Evolutionary conservation across 2,329 filamentous ascomycete species (phyloP), one percentile per base, ranked within the genome.

Genomic region (Diaporthe vexans): DNA sequence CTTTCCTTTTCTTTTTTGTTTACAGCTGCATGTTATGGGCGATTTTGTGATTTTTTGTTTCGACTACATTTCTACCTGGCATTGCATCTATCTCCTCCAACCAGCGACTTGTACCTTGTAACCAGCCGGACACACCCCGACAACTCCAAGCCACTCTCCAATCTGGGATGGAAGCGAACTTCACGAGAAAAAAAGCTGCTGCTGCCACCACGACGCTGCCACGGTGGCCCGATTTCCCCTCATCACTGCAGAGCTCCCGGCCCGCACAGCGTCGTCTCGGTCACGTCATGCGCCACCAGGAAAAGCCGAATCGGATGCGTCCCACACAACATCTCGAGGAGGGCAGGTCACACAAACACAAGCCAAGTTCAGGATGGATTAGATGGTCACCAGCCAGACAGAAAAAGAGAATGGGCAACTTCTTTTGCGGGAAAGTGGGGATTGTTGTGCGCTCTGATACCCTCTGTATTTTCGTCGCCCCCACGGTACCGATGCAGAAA

Each of bases 1-100:
- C 67, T 35, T 68, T 59, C 35, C 58, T 69, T 17, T 21, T 48
- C 21, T 9, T 70, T 51, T 35, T 72, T 51, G 37, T 72, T 35
- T 71, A 58, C 58, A 37, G 43, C 52, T 74, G 72, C 74, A 72
- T 74, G 61, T 71, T 72, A 74, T 35, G 52, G 68, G 61, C 58
- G 67, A 48, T 54, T 48, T 56, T 68, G 72, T 56, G 61, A 33
- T 54, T 54, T 43, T 43, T 37, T 37, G 71, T 70, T 35, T 63
- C 19, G 46, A 52, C 46, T 43, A 63, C 54, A 51, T 69, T 61
- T 51, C 71, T 73, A 54, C 13, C 68, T 63, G 71, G 68, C 46
- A 52, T 54, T 52, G 51, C 56, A 33, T 72, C 56, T 48, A 33
- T 72, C 56, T 72, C 37, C 40, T 19, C 21, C 46, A 67, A 69